Base-by-base conservation (phyloP, 2,329 filamentous ascomycete species). In the Geoglossum cookeanum region DNA sequence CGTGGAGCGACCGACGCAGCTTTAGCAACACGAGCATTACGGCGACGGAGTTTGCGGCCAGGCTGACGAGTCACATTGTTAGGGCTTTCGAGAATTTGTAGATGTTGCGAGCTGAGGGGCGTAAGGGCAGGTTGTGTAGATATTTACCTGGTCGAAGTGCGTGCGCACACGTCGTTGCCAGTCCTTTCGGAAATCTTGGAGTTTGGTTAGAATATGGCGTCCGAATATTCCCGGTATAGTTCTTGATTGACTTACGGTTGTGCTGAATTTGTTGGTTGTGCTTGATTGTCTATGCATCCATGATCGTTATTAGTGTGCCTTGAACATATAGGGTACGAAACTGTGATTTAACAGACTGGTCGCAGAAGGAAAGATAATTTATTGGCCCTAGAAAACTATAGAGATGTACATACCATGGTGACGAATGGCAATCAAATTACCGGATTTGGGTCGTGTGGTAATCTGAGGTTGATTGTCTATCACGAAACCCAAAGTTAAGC, bases 161-260 rank as follows among this genome's bases (percentile, higher is more conserved):
- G 87, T 87, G 78, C 89, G 87, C 73, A 98, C 92, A 78, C 90
- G 87, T 79, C 89, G 87, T 78, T 97, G 90, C 92, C 92, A 98
- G 82, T 98, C 90, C 88, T 95, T 96, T 79, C 88, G 90, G 87
- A 95, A 95, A 75, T 96, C 87, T 58, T 22, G 39, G 22, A 29
- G 4, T 45, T 6, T n/a, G 2, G 54, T 55, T 64, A 60, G 42
- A 53, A 55, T 49, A 7, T 27, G 51, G 37, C 30, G 53, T 37
- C 35, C 42, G 56, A 52, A 42, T 32, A 45, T 17, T 39, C 42
- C 22, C 11, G n/a, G 48, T 8, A 32, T 22, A 22, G 22, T 22
- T 22, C 22, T 22, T 22, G 2, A 22, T 22, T 22, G 33, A 72
- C 84, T 79, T 78, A 88, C 85, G 90, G 83, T 94, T 94, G 83